Evolutionary conservation across 2,329 filamentous ascomycete species (phyloP).

Genomic region (Colletotrichum musicola): DNA sequence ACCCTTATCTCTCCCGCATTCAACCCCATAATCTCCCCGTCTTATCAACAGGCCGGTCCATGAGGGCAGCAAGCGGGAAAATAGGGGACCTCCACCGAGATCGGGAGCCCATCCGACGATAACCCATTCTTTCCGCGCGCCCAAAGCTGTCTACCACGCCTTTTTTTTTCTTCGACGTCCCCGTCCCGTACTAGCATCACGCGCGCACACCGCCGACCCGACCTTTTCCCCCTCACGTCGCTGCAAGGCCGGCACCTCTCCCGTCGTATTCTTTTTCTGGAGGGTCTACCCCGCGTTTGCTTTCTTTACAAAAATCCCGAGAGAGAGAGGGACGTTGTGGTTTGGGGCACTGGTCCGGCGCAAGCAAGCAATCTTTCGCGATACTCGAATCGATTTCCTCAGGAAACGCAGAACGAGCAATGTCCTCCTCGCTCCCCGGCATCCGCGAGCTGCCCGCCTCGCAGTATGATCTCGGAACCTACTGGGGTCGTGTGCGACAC

Average conservation of each 20-base stretch:
- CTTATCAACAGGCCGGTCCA: neutral
- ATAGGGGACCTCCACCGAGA: constrained; percentile 20
- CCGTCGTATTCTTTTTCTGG: neutral
- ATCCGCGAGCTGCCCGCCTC: constrained; percentile 88
- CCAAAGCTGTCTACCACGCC: neutral
- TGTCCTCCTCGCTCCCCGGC: constrained; percentile 76
- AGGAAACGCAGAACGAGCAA: constrained; percentile 52
- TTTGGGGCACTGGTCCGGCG: too few relatives aligned
- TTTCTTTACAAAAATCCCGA: neutral
- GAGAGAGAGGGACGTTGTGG: too few relatives aligned
- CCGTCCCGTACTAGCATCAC: neutral
- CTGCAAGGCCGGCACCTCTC: constrained; percentile 23
- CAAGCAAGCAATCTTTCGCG: neutral
- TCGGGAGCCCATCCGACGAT: constrained; percentile 37
- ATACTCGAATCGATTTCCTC: neutral
- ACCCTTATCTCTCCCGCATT: neutral
- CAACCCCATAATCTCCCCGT: neutral
- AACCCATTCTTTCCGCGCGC: constrained; percentile 27
- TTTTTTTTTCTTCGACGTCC: constrained; percentile 9
- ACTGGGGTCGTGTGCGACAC: constrained; percentile 95
- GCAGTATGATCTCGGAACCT: constrained; percentile 91
- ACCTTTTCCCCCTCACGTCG: neutral
- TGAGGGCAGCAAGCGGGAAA: neutral
- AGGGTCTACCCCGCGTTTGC: neutral
- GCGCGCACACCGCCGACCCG: neutral